Evolutionary conservation across 352 stramenopile genomes (phyloP), one percentile per base, ranked within the genome.

Genomic region (Pythium sukuiense): DNA sequence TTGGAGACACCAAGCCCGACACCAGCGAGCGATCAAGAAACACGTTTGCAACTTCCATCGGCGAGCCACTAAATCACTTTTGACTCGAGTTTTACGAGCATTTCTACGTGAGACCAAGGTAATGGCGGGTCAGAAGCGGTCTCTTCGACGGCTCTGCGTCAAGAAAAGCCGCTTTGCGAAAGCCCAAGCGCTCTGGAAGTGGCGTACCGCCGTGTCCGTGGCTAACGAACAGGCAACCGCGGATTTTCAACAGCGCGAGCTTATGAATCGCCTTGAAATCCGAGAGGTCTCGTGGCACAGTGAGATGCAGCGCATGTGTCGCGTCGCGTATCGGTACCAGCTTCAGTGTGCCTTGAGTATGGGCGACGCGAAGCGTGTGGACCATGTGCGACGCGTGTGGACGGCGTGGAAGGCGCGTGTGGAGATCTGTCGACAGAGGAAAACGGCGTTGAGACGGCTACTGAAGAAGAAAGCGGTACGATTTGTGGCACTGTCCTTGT

Each of bases 271-370:
- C 24, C 53, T 63, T 5, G 61, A 76, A 16, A 63, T 65, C 3
- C 65, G 48, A 24, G 65, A 72, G 6, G 16, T 5, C 26, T 37
- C n/a, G 24, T 76, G 48, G 26, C 54, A 57, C 1, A 50, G 63
- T 48, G 67, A 72, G 16, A 26, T 26, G 6, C 53, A 63, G n/a
- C 62, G 62, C 6, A 54, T 69, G 16, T 43, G 39, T 14, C 72
- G 72, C 6, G 64, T 68, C 18, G 67, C 49, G 13, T 76, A 71
- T 55, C 71, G 67, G 49, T 82, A 76, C 52, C 72, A 77, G 58
- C 41, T 79, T 29, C 70, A 65, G n/a, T 80, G 72, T 12, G 67
- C 72, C 33, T 56, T 82, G 13, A 18, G 56, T 20, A 64, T 79
- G 60, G 62, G 66, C 26, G 70, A 80, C 32, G 61, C 55, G 26